A percentile compares a stretch with the other conserved stretches of the same genome.
Conservation (phyloP, 2,329 filamentous ascomycete genomes). For the Camptophora hylomeconis region DNA sequence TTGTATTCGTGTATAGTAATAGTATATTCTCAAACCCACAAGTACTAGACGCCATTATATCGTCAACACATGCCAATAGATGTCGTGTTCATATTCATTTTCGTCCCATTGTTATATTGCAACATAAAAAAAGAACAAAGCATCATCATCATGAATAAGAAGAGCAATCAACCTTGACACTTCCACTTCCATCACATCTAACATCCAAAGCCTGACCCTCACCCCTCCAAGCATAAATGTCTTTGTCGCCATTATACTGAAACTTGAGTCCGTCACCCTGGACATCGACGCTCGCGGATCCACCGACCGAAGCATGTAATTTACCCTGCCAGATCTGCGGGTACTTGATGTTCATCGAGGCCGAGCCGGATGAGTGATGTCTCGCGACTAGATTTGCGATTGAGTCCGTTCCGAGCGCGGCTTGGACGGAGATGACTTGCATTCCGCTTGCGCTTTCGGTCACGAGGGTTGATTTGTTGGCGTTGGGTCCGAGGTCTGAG, state of each 20-base stretch:
- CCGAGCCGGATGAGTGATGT: conserved; percentile 9
- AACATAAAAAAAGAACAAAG: no score
- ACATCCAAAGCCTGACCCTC: conserved; percentile 2
- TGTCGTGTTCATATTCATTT: no score
- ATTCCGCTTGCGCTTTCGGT: no score
- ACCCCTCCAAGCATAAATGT: conserved; percentile 12
- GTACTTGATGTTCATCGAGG: conserved; percentile 19
- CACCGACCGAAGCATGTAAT: conserved; percentile 14
- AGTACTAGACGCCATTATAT: no score
- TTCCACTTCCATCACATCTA: conserved; percentile 3
- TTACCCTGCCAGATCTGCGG: conserved; percentile 21
- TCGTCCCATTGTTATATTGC: no score
- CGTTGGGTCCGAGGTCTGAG: no score
- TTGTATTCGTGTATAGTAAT: no score
- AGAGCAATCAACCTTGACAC: conserved; percentile 2
- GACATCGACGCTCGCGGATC: conserved; percentile 12
- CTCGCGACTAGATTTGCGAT: conserved; percentile 18
- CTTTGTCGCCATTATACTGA: conserved; percentile 7
- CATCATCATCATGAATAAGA: no score
- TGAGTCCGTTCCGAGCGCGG: conserved; percentile 17
- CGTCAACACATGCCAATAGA: no score
- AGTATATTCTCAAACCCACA: no score
- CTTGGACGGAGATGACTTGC: no score
- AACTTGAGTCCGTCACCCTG: conserved; percentile 17
- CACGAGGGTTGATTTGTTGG: no score